Base-by-base conservation (phyloP, 2,329 filamentous ascomycete genomes). In the Cordyceps tenuipes region DNA sequence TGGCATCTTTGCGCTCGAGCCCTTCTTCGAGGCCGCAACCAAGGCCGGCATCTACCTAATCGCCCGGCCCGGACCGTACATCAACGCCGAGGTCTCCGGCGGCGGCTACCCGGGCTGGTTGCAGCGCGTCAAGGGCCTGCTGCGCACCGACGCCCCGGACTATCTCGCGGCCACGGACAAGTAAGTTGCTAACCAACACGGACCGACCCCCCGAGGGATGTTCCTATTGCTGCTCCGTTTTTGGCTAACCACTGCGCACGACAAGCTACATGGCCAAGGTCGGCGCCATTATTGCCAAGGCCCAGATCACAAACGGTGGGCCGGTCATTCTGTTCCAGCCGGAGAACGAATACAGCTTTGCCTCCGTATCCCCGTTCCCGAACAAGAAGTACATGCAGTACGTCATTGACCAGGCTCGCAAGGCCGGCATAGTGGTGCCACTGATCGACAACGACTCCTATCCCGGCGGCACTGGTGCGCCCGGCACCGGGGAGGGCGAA, bases 41-140 rank as follows among this genome's bases (percentile, higher is more conserved):
- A 73, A 88, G 63, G 86, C 88, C 7, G 90, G 90, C 0, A 82
- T 95, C 50, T 95, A 90, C 66, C 78, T 95, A 0, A 79, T 94
- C 60, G 89, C 89, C 3, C 76, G 83, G 1, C 86, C 86, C 0
- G 86, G 88, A 0, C 87, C 87, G 0, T 91, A 91, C 55, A 90
- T 92, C 74, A 91, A 93, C 67, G 89, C 89, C 0, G 89, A 94
- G 70, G 82, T 78, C 0, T 84, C 82, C 6, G 90, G 89, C 0
- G 90, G 90, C 58, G 90, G 90, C 0, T 92, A 89, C 62, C 90
- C 90, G 0, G 90, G 89, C 1, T 94, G 90, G 90, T 70, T 92
- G 15, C 85, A 89, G 68, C 79, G 88, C 13, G 74, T 87, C n/a
- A 80, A 82, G 53, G 88, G 82, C 0, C 79, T 77, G 0, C 72